phyloP scores from a whole-genome alignment of 2,329 filamentous ascomycete species.

The Claviceps cyperi region DNA sequence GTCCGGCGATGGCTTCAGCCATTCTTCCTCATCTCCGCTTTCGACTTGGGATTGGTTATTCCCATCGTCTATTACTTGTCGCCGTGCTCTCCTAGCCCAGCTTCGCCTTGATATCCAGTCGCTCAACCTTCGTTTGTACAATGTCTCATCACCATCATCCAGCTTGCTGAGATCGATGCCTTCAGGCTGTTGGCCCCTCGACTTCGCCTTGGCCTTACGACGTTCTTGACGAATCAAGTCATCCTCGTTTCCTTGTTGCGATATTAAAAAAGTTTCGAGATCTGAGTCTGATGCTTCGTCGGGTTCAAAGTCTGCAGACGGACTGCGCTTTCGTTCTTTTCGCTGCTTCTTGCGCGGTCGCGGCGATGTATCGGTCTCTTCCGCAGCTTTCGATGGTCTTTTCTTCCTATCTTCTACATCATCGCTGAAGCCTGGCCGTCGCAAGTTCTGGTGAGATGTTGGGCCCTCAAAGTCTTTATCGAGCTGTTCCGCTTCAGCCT shows the following conservation, averaged over 20 bases:
- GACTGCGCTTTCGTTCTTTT: constrained; percentile 21
- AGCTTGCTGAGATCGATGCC: constrained; percentile 42
- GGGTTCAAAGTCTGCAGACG: constrained; percentile 33
- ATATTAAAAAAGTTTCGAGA: constrained; percentile 19
- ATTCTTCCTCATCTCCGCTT: constrained; percentile 44
- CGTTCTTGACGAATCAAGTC: constrained; percentile 23
- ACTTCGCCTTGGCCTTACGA: constrained; percentile 29
- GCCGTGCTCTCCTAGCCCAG: constrained; percentile 24
- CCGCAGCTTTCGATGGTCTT: not conserved
- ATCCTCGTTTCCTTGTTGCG: constrained; percentile 25
- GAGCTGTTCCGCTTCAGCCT: constrained; percentile 31
- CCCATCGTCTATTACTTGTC: constrained; percentile 19
- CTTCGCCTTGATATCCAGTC: constrained; percentile 52
- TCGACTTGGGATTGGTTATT: constrained; percentile 22
- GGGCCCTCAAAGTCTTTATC: constrained; percentile 30
- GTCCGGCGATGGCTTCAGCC: constrained; percentile 76
- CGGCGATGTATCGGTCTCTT: constrained; percentile 40
- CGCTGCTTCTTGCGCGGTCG: constrained; percentile 43
- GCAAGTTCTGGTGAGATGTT: constrained; percentile 56
- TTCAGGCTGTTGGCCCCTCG: constrained; percentile 19
- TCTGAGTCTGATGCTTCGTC: constrained; percentile 18
- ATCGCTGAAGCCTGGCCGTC: constrained; percentile 54
- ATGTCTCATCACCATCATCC: constrained; percentile 77
- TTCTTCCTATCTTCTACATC: constrained; percentile 10
- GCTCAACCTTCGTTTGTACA: constrained; percentile 62